Base-by-base conservation (phyloP, 192 early-diverging fungal genomes). In the Umbelopsis sp. region DNA sequence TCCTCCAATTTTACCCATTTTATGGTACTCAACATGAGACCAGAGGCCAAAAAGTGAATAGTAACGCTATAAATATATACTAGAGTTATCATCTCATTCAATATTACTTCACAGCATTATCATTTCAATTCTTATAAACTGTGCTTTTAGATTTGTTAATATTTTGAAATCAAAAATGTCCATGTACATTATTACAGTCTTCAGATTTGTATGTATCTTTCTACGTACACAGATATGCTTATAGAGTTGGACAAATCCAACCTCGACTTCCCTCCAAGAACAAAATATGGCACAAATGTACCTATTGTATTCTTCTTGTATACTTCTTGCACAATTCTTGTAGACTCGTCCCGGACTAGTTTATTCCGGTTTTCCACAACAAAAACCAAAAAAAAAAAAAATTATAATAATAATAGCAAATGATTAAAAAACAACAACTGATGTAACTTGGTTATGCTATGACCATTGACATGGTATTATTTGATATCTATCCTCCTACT, bases 21-120 rank as follows among this genome's bases (percentile, higher is more conserved):
- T 34, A 34, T 62, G 56, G 56, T 62, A 62, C 56, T 62, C 56
- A 20, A 36, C 31, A 34, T 62, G 56, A 62, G 56, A 62, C 56
- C 56, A 62, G 56, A 62, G 56, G 17, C 56, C 56, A 62, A 62
- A 41, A 62, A 62, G 26, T 34, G 31, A 34, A 14, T 32, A 62
- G 56, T 62, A 62, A 22, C 20, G 26, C 26, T 62, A 62, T 62
- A 62, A 62, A 62, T 16, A n/a, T n/a, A 62, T 17, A 49, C 31
- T 62, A 62, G 56, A 62, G 56, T 32, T 62, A 11, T 21, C 56
- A 62, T 32, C 56, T 62, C 31, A 62, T 62, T 24, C 14, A 62
- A 20, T 12, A 62, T 62, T 12, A 34, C 3, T 34, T 62, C 12
- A 34, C 26, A 29, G 26, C 20, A 29, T n/a, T n/a, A n/a, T 36